Percentiles rank a stretch among this genome's conserved stretches.
These are phyloP conservation scores for Calonectria pteridis DNA, from an alignment of 2,329 filamentous ascomycete species.

Conservation along the genomic window DNA sequence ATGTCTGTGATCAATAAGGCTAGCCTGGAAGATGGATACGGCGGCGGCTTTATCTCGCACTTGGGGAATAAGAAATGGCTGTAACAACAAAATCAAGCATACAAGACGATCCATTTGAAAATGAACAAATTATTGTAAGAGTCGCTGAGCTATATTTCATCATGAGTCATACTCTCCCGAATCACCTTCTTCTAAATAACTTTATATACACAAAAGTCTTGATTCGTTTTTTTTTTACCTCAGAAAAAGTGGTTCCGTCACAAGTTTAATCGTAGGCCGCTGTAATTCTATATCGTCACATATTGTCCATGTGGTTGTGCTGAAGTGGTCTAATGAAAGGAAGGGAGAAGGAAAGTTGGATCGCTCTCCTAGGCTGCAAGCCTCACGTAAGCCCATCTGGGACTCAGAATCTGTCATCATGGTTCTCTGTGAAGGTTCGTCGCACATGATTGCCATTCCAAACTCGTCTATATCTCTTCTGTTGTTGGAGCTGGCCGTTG, in stretches of 20 bases:
- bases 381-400: not conserved
- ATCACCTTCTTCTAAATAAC: not conserved
- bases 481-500: not conserved
- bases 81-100: not conserved
- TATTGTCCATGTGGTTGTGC: too few relatives aligned
- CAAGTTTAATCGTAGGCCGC: not conserved
- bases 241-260: not conserved
- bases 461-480: not conserved
- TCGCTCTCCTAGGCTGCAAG: not conserved
- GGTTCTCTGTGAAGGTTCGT: not conserved
- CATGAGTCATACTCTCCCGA: not conserved
- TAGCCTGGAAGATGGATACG: slow-evolving; percentile 1
- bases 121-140: not conserved
- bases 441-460: not conserved
- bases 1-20: slow-evolving; percentile 16
- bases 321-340: not conserved
- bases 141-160: not conserved
- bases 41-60: slow-evolving; percentile 16
- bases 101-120: not conserved
- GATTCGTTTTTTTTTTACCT: not conserved
- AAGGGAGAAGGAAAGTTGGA: not conserved
- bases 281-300: not conserved
- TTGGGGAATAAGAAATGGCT: slow-evolving; percentile 21
- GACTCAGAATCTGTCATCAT: not conserved
- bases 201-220: not conserved